Conservation (phyloP, 345 rosid species). For the Passiflora organensis region DNA sequence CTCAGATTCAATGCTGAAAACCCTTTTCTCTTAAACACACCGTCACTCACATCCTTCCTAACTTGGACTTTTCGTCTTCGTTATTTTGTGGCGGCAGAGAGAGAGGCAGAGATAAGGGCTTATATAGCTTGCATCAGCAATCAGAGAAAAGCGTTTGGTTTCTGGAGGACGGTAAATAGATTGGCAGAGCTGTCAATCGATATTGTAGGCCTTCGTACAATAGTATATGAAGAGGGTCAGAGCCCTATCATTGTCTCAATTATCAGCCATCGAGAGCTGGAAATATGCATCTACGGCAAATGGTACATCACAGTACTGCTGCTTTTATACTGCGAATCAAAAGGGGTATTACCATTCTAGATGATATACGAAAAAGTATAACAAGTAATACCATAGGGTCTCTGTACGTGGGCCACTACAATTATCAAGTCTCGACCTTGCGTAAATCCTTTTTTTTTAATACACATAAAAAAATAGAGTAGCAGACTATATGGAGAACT, state of each 20-base stretch:
- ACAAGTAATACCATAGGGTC: too few relatives aligned
- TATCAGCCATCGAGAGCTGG: slow-evolving; percentile 5
- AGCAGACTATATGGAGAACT: too few relatives aligned
- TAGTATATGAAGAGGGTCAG: slow-evolving; percentile 34
- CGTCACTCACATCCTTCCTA: background rate
- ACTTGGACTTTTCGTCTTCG: background rate
- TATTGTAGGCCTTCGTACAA: slow-evolving; percentile 32
- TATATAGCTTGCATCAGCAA: slow-evolving; percentile 16
- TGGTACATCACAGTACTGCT: background rate
- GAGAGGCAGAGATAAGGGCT: background rate
- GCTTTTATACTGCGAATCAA: too few relatives aligned
- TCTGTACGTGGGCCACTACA: too few relatives aligned
- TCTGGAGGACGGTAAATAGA: background rate
- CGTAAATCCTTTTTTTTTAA: too few relatives aligned
- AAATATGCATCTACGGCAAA: too few relatives aligned
- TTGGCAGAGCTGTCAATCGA: slow-evolving; percentile 28
- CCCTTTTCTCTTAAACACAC: background rate
- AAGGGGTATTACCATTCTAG: too few relatives aligned
- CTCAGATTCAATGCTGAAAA: slow-evolving; percentile 36
- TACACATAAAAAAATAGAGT: too few relatives aligned
- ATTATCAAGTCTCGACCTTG: too few relatives aligned
- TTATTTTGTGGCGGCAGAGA: slow-evolving; percentile 38
- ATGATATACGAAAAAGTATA: too few relatives aligned
- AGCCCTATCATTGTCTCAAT: slow-evolving; percentile 56
- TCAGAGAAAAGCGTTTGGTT: background rate